These are phyloP conservation scores for Papiliotrema laurentii DNA, from an alignment of 1,284 basidiomycete genomes.

Conservation along the genomic window DNA sequence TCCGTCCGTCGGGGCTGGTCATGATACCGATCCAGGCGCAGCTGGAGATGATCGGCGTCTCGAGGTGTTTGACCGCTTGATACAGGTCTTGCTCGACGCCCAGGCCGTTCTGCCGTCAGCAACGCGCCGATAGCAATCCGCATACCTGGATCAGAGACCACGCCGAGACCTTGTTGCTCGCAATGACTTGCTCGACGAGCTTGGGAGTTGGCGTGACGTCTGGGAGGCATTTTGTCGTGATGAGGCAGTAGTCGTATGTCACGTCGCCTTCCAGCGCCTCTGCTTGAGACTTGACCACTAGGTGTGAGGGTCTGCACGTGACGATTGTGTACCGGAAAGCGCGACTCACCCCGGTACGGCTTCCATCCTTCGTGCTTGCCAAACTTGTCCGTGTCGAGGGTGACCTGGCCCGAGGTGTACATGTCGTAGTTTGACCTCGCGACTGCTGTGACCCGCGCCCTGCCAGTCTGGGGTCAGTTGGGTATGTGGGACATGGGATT, in stretches of 20 bases:
- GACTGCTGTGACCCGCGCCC: slow-evolving; percentile 65
- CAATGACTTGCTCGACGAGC: slow-evolving; percentile 59
- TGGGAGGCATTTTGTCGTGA: slow-evolving; percentile 69
- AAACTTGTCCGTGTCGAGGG: slow-evolving; percentile 59
- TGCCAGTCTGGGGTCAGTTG: slow-evolving; percentile 50
- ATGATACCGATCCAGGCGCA: slow-evolving; percentile 36
- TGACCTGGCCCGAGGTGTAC: slow-evolving; percentile 53
- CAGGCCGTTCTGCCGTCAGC: slow-evolving; percentile 57
- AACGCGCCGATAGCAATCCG: neutral
- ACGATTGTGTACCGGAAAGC: neutral
- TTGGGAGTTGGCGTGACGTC: slow-evolving; percentile 59
- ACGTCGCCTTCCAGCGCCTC: slow-evolving; percentile 56
- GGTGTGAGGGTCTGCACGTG: neutral
- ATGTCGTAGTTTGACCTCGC: slow-evolving; percentile 67
- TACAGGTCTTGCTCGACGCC: slow-evolving; percentile 67
- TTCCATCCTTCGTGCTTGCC: slow-evolving; percentile 59
- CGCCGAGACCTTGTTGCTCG: slow-evolving; percentile 53
- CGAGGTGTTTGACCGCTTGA: slow-evolving; percentile 50
- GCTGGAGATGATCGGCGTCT: slow-evolving; percentile 36
- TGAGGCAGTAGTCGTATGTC: slow-evolving; percentile 61
- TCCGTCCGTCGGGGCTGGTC: slow-evolving; percentile 25
- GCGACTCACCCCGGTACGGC: slow-evolving; percentile 57
- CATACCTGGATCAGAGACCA: slow-evolving; percentile 62
- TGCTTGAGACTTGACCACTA: slow-evolving; percentile 58
- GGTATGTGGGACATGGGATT: neutral